A percentile compares a stretch with the other conserved stretches of the same genome.
Evolutionary conservation across 140 eudicot species (phyloP).

Genomic region (Bidens hawaiensis): DNA sequence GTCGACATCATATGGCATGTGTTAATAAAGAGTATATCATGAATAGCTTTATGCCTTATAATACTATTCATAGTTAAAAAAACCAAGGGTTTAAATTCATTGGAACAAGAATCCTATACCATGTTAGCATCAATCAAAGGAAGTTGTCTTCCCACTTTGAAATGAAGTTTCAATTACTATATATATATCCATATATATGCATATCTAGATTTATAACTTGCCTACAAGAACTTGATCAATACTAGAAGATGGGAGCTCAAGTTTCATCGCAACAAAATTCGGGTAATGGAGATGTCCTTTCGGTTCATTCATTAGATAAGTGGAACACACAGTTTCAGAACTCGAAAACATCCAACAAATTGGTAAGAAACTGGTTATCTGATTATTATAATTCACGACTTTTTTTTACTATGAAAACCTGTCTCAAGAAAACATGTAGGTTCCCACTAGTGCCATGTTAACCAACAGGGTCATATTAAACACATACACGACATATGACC

Average conservation of each 20-base stretch:
- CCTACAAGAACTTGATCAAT: neutral
- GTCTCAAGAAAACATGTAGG: too few species aligned
- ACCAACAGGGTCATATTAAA: too few species aligned
- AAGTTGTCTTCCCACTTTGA: slow-evolving; percentile 19
- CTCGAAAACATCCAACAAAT: slow-evolving; percentile 53
- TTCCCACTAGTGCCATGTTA: too few species aligned
- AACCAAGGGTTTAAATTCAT: slow-evolving; percentile 20
- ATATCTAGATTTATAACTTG: neutral
- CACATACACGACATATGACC: too few species aligned
- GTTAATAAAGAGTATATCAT: neutral
- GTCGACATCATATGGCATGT: neutral
- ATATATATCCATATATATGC: neutral
- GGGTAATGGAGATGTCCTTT: slow-evolving; percentile 36
- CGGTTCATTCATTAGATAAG: slow-evolving; percentile 45
- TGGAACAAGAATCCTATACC: slow-evolving; percentile 33
- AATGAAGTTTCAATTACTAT: neutral
- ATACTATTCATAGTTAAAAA: slow-evolving; percentile 12
- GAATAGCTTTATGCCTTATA: neutral
- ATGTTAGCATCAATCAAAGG: neutral
- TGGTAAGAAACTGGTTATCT: slow-evolving; percentile 51
- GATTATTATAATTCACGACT: too few species aligned
- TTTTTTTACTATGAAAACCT: too few species aligned
- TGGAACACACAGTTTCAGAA: slow-evolving; percentile 58
- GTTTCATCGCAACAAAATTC: slow-evolving; percentile 32
- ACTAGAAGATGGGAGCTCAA: slow-evolving; percentile 41